Evolutionary conservation across 177 flowering plant species (phyloP).

Genomic region (Vitis hybrid): DNA sequence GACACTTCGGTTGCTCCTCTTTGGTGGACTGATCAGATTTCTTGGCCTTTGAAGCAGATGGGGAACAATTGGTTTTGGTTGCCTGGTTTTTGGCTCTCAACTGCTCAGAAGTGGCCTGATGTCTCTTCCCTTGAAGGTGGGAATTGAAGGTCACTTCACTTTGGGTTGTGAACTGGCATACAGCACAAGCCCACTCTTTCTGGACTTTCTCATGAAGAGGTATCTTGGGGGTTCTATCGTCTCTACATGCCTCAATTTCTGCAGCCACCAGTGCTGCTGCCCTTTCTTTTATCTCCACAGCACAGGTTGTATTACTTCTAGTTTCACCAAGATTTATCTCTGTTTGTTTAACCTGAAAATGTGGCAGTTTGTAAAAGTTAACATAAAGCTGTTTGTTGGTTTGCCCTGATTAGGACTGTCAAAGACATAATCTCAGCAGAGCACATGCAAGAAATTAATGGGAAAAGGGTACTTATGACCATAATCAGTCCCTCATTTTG

Average conservation of each 20-base stretch:
- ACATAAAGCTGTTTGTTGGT: too few species aligned
- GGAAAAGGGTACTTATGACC: too few species aligned
- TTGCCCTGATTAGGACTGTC: too few species aligned
- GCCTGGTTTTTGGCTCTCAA: slow-evolving; percentile 4
- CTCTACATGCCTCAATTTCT: neutral
- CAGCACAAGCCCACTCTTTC: slow-evolving; percentile 15
- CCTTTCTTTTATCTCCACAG: slow-evolving; percentile 4
- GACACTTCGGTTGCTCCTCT: too few species aligned
- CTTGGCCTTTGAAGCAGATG: neutral
- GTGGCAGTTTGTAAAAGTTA: too few species aligned
- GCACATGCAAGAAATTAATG: too few species aligned
- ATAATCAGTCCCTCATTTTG: too few species aligned
- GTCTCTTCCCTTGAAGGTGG: slow-evolving; percentile 26
- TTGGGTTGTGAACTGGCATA: slow-evolving; percentile 12
- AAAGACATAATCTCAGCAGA: too few species aligned
- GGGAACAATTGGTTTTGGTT: neutral
- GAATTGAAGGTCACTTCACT: slow-evolving; percentile 7
- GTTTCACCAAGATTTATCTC: neutral
- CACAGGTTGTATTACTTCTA: neutral
- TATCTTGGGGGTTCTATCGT: neutral
- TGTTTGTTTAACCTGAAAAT: neutral
- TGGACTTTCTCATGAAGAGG: slow-evolving; percentile 1
- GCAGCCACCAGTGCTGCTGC: neutral
- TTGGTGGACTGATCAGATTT: neutral
- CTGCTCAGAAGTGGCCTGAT: slow-evolving; percentile 12